A percentile compares a stretch with the other conserved stretches of the same genome.
Conservation (phyloP, 495 filamentous ascomycete genomes). For the Corynascus novoguineensis region DNA sequence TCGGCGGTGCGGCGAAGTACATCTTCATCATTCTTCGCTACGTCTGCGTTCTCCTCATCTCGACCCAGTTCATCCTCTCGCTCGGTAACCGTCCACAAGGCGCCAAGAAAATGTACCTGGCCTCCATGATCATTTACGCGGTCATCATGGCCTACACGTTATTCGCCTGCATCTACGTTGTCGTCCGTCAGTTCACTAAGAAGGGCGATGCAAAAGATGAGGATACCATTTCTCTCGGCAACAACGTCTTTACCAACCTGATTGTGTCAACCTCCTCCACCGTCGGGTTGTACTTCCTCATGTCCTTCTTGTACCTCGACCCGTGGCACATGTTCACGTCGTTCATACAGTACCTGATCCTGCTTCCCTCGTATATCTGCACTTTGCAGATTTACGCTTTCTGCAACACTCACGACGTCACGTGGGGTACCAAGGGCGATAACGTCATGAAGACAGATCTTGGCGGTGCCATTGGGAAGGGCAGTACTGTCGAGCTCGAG, state of each 20-base stretch:
- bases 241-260: constrained; percentile 89
- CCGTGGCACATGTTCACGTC: constrained; percentile 99
- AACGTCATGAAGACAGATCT: constrained; percentile 90
- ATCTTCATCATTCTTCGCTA: constrained; percentile 87
- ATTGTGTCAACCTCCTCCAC: constrained; percentile 87
- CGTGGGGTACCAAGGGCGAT: constrained; percentile 98
- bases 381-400: constrained; percentile 98
- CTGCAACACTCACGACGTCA: constrained; percentile 99
- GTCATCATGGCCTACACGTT: constrained; percentile 96
- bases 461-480: constrained; percentile 70
- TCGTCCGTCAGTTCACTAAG: constrained; percentile 62
- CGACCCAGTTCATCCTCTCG: constrained; percentile 94
- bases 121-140: constrained; percentile 77
- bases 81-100: constrained; percentile 98
- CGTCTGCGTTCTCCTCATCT: constrained; percentile 77
- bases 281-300: constrained; percentile 91
- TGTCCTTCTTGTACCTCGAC: constrained; percentile 92
- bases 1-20: constrained; percentile 74
- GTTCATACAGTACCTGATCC: constrained; percentile 85
- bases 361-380: constrained; percentile 92
- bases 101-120: constrained; percentile 84
- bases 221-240: constrained; percentile 54
- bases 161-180: constrained; percentile 80
- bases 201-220: constrained; percentile 44
- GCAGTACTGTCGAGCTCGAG: constrained; percentile 73